Conservation (phyloP, 257 asterid genomes). For the Anisodus acutangulus region DNA sequence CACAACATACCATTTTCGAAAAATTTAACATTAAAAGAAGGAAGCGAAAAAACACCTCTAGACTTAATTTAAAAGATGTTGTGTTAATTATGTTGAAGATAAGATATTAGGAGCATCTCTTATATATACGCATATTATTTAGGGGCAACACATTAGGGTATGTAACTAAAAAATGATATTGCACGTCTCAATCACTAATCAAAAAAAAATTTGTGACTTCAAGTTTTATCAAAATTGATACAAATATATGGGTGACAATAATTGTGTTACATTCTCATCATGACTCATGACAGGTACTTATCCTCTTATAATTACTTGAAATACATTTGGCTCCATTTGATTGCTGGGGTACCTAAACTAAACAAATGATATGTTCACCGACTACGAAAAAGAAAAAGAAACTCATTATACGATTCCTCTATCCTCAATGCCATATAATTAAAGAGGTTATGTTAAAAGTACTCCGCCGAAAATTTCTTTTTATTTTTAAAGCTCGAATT, state of each 20-base stretch:
- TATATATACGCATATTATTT: background rate
- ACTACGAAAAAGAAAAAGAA: background rate
- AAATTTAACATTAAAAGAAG: background rate
- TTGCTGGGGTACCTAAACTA: background rate
- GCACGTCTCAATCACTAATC: background rate
- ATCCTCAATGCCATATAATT: too few relatives aligned
- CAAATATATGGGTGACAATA: background rate
- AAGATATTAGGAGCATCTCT: slow-evolving; percentile 8
- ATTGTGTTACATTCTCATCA: slow-evolving; percentile 25
- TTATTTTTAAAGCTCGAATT: too few relatives aligned
- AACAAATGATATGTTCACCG: background rate
- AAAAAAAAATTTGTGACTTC: slow-evolving; percentile 9
- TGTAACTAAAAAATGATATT: background rate
- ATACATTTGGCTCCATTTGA: slow-evolving; percentile 5
- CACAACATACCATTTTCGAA: background rate
- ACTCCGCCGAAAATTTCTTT: too few relatives aligned
- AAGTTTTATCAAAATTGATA: background rate
- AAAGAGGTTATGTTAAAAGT: too few relatives aligned
- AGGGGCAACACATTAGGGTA: background rate
- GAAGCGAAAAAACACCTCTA: background rate
- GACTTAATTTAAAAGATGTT: background rate
- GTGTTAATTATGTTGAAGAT: background rate
- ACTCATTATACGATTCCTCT: background rate
- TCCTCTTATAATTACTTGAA: background rate
- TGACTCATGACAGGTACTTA: slow-evolving; percentile 15